A percentile compares a stretch with the other conserved stretches of the same genome.
phyloP scores from a whole-genome alignment of 768 basidiomycete genomes.

The Rhodotorula paludigena region DNA sequence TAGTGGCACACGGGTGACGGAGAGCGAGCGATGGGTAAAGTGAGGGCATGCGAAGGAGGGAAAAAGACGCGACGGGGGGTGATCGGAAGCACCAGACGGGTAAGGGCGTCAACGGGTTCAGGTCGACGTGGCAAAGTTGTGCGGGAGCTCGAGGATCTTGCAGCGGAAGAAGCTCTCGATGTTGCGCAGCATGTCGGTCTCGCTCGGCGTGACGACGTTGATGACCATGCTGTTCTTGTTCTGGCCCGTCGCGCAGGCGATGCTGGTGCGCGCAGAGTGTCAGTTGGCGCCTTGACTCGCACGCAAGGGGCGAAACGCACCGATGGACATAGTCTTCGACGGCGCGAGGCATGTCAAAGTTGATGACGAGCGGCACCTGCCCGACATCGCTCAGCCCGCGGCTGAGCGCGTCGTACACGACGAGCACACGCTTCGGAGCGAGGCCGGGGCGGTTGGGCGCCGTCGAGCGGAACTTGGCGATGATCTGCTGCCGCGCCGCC shows the following conservation, averaged over 20 bases:
- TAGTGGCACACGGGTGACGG: background rate
- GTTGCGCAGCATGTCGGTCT: conserved; percentile 90
- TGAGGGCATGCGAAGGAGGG: background rate
- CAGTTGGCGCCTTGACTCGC: no score
- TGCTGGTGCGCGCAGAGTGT: conserved; percentile 51
- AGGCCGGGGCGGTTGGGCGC: conserved; percentile 52
- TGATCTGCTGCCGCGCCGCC: conserved; percentile 68
- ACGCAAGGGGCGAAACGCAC: conserved; percentile 48
- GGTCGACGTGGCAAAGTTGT: conserved; percentile 20
- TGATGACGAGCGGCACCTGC: conserved; percentile 83
- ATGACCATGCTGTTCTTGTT: conserved; percentile 59
- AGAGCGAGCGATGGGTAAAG: background rate
- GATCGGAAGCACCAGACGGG: background rate
- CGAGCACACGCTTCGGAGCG: conserved; percentile 65
- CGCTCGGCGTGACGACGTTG: conserved; percentile 66
- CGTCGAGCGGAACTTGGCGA: conserved; percentile 72
- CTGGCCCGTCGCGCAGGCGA: conserved; percentile 69
- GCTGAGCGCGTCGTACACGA: conserved; percentile 89
- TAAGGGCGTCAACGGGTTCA: background rate
- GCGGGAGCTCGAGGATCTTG: conserved; percentile 33
- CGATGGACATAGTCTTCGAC: conserved; percentile 97
- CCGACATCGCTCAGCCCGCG: conserved; percentile 76
- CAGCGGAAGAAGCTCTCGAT: conserved; percentile 89
- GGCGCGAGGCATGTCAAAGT: conserved; percentile 88
- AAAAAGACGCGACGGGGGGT: background rate